phyloP scores from a whole-genome alignment of 2,329 filamentous ascomycete genomes.

The Metarhizium anisopliae region DNA sequence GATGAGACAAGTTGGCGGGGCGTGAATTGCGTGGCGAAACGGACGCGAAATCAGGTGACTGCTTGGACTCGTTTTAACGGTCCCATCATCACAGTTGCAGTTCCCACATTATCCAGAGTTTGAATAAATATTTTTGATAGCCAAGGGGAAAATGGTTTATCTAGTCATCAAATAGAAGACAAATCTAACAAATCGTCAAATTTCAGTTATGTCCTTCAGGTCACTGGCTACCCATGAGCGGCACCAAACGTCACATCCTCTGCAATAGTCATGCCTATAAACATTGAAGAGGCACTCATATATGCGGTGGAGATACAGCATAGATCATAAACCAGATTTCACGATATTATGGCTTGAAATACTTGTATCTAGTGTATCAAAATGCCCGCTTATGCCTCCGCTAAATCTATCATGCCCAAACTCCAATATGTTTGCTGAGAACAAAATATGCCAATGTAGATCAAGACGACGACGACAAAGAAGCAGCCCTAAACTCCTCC shows the following conservation, averaged over 20 bases:
- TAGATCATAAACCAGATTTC: neutral
- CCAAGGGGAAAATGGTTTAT: too few relatives aligned
- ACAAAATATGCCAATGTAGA: neutral
- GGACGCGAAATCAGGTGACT: slow-evolving; percentile 14
- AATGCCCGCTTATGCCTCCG: neutral
- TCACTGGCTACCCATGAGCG: too few relatives aligned
- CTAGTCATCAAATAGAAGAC: too few relatives aligned
- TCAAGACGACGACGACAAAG: neutral
- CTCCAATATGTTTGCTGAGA: neutral
- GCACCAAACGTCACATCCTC: too few relatives aligned
- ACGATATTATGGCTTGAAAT: neutral
- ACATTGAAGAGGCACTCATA: too few relatives aligned
- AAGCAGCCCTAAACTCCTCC: slow-evolving; percentile 20
- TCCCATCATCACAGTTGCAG: too few relatives aligned
- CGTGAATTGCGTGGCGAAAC: neutral
- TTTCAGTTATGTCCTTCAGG: too few relatives aligned
- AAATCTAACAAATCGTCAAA: too few relatives aligned
- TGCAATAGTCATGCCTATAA: too few relatives aligned
- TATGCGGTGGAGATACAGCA: too few relatives aligned
- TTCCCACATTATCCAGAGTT: too few relatives aligned
- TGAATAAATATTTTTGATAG: too few relatives aligned
- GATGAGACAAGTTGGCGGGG: neutral
- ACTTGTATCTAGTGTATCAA: neutral
- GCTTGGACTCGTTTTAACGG: neutral
- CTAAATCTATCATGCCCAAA: neutral